phyloP scores from a whole-genome alignment of 2,329 filamentous ascomycete species.

The Diplodia sapinea region DNA sequence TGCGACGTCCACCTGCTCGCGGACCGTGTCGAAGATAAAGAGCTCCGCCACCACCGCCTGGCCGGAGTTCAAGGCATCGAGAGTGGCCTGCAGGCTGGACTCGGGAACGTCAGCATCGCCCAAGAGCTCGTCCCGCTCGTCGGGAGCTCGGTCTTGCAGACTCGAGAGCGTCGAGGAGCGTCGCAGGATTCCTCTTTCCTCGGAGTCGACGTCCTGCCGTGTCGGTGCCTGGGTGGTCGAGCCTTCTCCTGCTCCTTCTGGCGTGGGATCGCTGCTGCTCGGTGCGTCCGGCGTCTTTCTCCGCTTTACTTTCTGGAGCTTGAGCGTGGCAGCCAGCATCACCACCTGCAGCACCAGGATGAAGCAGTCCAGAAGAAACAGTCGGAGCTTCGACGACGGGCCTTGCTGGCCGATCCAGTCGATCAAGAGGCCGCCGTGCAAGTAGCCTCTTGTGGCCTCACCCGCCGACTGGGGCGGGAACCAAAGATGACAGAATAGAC shows the following conservation, averaged over 20 bases:
- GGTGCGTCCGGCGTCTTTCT: constrained; percentile 37
- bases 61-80: constrained; percentile 55
- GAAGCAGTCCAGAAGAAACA: constrained; percentile 60
- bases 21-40: constrained; percentile 49
- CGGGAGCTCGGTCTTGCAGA: background rate
- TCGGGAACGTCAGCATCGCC: constrained; percentile 30
- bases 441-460: constrained; percentile 58
- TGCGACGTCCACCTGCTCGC: constrained; percentile 44
- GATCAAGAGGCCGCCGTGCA: constrained; percentile 67
- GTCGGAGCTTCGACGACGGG: constrained; percentile 59
- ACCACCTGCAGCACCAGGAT: constrained; percentile 62
- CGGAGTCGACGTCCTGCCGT: constrained; percentile 62
- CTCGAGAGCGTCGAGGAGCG: constrained; percentile 35
- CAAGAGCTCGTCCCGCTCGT: constrained; percentile 22
- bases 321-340: constrained; percentile 61
- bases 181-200: constrained; percentile 62
- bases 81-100: constrained; percentile 41
- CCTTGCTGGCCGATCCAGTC: constrained; percentile 69
- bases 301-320: constrained; percentile 57
- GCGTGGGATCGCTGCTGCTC: constrained; percentile 33
- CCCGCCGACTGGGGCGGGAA: constrained; percentile 51
- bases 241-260: constrained; percentile 28
- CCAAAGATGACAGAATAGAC: constrained; percentile 60
- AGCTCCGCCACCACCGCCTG: constrained; percentile 55
- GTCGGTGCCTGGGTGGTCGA: background rate